Percentiles rank a stretch among this genome's conserved stretches.
These are phyloP conservation scores for Phellinidium pouzarii DNA, from an alignment of 1,284 basidiomycete genomes.

Conservation along the genomic window DNA sequence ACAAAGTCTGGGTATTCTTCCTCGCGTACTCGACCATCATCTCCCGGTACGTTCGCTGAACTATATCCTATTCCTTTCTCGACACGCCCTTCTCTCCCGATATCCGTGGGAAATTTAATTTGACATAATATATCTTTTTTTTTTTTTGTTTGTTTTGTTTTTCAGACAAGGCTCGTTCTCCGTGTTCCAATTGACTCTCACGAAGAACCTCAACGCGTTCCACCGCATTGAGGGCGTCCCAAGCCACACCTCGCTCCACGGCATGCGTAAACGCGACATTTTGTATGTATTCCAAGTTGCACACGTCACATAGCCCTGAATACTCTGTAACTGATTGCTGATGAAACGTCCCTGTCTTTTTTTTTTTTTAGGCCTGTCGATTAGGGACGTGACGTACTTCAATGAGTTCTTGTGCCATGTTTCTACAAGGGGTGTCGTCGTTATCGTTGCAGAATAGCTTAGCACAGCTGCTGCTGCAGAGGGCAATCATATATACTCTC, in stretches of 20 bases:
- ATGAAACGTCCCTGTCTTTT: neutral
- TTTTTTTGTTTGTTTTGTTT: constrained; percentile 21
- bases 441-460: too few species aligned
- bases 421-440: too few species aligned
- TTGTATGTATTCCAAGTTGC: constrained; percentile 7
- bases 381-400: neutral
- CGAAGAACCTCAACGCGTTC: constrained; percentile 96
- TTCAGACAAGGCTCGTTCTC: constrained; percentile 78
- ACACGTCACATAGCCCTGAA: constrained; percentile 1
- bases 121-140: constrained; percentile 6
- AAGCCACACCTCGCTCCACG: constrained; percentile 68
- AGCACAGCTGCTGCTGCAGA: too few species aligned
- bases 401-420: neutral
- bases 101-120: neutral
- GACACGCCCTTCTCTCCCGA: neutral
- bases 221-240: constrained; percentile 78
- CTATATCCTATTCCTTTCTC: neutral
- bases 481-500: too few species aligned
- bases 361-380: neutral
- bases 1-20: constrained; percentile 88
- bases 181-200: constrained; percentile 92
- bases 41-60: constrained; percentile 46
- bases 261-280: constrained; percentile 10
- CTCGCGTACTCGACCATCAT: constrained; percentile 75
- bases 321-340: too few species aligned